phyloP scores from a whole-genome alignment of 148 eudicot species.

The Heliosperma pusillum region DNA sequence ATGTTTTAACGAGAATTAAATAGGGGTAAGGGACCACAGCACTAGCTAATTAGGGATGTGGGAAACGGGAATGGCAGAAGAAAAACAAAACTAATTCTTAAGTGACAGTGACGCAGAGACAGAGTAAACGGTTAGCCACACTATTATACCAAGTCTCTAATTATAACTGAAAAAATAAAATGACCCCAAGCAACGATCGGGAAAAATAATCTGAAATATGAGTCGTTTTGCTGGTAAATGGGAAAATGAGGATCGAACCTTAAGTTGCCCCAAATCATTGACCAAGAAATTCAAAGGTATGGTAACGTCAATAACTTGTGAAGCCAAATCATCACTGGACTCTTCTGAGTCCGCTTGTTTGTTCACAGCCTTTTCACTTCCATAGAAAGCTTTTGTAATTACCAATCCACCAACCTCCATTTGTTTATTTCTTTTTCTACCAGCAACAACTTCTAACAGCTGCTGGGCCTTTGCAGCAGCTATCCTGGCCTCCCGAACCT shows the following conservation, averaged over 20 bases:
- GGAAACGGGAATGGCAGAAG: too few relatives aligned
- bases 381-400: constrained; percentile 70
- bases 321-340: constrained; percentile 49
- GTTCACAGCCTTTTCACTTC: constrained; percentile 58
- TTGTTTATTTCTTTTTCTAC: constrained; percentile 70
- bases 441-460: constrained; percentile 69
- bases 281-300: constrained; percentile 82
- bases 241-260: constrained; percentile 42
- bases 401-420: constrained; percentile 65
- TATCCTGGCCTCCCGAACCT: constrained; percentile 78
- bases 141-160: background rate
- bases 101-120: too few relatives aligned
- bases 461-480: constrained; percentile 93
- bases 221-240: background rate
- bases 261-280: constrained; percentile 81
- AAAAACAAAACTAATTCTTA: too few relatives aligned
- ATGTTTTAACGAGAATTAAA: too few relatives aligned
- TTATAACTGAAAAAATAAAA: background rate
- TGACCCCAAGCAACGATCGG: background rate
- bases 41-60: too few relatives aligned
- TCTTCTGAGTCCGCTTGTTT: constrained; percentile 34
- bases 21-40: too few relatives aligned
- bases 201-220: too few relatives aligned
- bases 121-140: too few relatives aligned
- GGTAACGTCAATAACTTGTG: constrained; percentile 80